Percentiles rank a stretch among this genome's conserved stretches.
phyloP scores from a whole-genome alignment of 768 basidiomycete species.

The Rickenella mellea region DNA sequence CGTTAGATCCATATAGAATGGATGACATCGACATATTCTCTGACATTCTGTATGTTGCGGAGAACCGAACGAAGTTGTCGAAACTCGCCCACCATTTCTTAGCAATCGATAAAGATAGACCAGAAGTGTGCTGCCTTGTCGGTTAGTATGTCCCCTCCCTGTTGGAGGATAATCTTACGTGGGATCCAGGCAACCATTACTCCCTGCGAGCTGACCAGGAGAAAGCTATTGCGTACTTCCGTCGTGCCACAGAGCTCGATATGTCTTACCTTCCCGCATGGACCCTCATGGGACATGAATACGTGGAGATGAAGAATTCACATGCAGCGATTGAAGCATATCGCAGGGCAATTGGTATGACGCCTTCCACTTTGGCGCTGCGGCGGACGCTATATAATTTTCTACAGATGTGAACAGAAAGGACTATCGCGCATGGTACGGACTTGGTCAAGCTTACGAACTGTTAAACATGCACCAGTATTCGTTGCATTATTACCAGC shows the following conservation, averaged over 20 bases:
- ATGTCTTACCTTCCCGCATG: slow-evolving; percentile 92
- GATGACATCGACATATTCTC: slow-evolving; percentile 96
- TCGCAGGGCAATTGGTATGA: slow-evolving; percentile 84
- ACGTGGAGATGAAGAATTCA: slow-evolving; percentile 97
- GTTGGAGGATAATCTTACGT: neutral
- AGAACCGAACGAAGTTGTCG: slow-evolving; percentile 80
- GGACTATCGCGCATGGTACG: slow-evolving; percentile 98
- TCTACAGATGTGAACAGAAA: slow-evolving; percentile 83
- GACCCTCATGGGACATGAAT: slow-evolving; percentile 99
- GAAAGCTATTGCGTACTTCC: slow-evolving; percentile 93
- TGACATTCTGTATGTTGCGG: slow-evolving; percentile 93
- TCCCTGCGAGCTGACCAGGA: slow-evolving; percentile 89
- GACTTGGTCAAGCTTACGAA: slow-evolving; percentile 96
- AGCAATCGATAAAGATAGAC: slow-evolving; percentile 82
- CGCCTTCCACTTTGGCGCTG: neutral
- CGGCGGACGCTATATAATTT: slow-evolving; percentile 2
- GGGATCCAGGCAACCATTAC: slow-evolving; percentile 82
- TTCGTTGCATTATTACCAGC: slow-evolving; percentile 92
- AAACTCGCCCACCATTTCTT: slow-evolving; percentile 88
- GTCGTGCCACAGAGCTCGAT: slow-evolving; percentile 90
- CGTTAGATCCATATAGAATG: slow-evolving; percentile 76
- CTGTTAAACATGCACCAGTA: slow-evolving; percentile 95
- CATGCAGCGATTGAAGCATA: slow-evolving; percentile 99
- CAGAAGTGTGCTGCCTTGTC: slow-evolving; percentile 93
- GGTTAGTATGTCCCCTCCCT: slow-evolving; percentile 42